Conservation (phyloP, 805 yeast genomes). For the Ogataea neopini region DNA sequence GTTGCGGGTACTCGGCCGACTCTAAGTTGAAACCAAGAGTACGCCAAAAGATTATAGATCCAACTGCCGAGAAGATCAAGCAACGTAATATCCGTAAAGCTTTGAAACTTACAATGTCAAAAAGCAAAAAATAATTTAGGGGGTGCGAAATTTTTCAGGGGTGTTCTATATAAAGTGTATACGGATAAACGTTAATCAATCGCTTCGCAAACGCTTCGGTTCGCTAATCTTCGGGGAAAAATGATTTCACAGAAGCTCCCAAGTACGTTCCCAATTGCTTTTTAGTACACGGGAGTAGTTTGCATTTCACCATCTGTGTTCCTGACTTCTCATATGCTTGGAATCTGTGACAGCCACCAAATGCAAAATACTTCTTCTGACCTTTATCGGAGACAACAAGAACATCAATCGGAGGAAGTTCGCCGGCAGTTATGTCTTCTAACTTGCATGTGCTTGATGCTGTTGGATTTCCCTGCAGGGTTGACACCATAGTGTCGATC, state of each 20-base stretch:
- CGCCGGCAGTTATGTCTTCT: constrained; percentile 55
- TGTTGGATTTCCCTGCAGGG: constrained; percentile 62
- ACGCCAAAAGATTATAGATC: constrained; percentile 14
- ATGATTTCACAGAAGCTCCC: constrained; percentile 64
- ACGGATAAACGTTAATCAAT: neutral
- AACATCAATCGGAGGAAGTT: constrained; percentile 82
- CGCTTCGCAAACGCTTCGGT: neutral
- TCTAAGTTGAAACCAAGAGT: constrained; percentile 15
- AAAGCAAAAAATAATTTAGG: neutral
- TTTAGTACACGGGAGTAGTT: constrained; percentile 73
- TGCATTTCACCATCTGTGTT: constrained; percentile 59
- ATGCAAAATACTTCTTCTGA: constrained; percentile 67
- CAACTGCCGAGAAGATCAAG: constrained; percentile 15
- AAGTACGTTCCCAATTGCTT: constrained; percentile 66
- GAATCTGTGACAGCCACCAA: constrained; percentile 89
- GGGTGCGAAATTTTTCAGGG: constrained; percentile 2
- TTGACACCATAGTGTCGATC: constrained; percentile 77
- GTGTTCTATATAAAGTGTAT: neutral
- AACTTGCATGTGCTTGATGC: constrained; percentile 59
- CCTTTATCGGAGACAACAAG: constrained; percentile 66
- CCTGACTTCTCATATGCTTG: constrained; percentile 75
- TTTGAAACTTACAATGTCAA: constrained; percentile 8
- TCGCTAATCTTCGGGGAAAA: constrained; percentile 34
- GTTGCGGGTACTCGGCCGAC: constrained; percentile 44
- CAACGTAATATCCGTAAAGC: constrained; percentile 17